Percentiles rank a stretch among this genome's conserved stretches.
These are phyloP conservation scores for Dendryphion nanum DNA, from an alignment of 2,329 filamentous ascomycete genomes.

Conservation along the genomic window DNA sequence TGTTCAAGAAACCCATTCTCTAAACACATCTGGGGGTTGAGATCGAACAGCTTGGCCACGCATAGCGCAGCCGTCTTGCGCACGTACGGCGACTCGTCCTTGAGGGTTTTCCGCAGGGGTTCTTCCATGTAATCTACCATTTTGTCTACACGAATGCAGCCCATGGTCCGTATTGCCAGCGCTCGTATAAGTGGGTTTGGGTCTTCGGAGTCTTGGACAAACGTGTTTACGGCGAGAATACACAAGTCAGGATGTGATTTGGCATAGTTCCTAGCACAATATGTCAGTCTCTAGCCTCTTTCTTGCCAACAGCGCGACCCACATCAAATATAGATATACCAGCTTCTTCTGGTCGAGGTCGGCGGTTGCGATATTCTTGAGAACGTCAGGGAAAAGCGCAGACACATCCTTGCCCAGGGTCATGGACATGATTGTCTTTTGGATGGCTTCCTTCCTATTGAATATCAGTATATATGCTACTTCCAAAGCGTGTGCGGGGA, in stretches of 20 bases:
- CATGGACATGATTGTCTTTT: conserved; percentile 99
- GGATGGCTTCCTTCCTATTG: conserved; percentile 87
- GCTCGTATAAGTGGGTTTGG: conserved; percentile 95
- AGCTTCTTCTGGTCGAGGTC: conserved; percentile 99
- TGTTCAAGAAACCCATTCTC: conserved; percentile 96
- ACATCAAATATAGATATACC: conserved; percentile 98
- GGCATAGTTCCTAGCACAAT: conserved; percentile 80
- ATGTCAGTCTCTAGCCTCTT: conserved; percentile 9
- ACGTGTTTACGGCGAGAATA: conserved; percentile 98
- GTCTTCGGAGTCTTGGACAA: conserved; percentile 98
- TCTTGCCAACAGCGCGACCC: conserved; percentile 32
- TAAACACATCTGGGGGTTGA: conserved; percentile 88
- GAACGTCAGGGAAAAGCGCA: conserved; percentile 90
- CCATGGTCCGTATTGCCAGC: conserved; percentile 96
- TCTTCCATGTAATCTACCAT: conserved; percentile 99
- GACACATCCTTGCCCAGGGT: conserved; percentile 98
- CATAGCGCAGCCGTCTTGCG: conserved; percentile 97
- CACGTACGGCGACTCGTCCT: conserved; percentile 97
- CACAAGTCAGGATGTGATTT: conserved; percentile 98
- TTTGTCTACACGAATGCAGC: conserved; percentile 96
- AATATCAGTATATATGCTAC: conserved; percentile 31
- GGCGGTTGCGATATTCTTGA: conserved; percentile 95
- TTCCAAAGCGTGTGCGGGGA: not conserved
- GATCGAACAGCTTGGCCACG: conserved; percentile 94
- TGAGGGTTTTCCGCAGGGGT: conserved; percentile 88